Base-by-base conservation (phyloP, 139 green algal species). In the Chlorella sp. region DNA sequence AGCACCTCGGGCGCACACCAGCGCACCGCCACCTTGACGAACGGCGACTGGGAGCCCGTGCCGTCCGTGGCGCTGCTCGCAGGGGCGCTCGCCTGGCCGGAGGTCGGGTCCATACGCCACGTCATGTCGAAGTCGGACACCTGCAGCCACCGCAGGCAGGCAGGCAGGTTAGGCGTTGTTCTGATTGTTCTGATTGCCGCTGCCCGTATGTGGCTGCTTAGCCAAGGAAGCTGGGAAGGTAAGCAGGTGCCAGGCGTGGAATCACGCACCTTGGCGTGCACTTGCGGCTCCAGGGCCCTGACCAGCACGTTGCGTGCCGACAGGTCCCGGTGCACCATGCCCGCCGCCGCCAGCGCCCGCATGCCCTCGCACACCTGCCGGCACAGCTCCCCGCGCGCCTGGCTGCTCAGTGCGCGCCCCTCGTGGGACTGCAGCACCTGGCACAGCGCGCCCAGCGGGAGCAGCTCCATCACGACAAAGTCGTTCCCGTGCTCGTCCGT, bases 221-320 rank as follows among this genome's bases (percentile, higher is more conserved):
- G n/a, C n/a, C n/a, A n/a, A n/a, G n/a, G n/a, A n/a, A n/a, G n/a
- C n/a, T n/a, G n/a, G n/a, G n/a, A n/a, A n/a, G n/a, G n/a, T n/a
- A n/a, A n/a, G n/a, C n/a, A n/a, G n/a, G n/a, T n/a, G n/a, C n/a
- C n/a, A n/a, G n/a, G n/a, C n/a, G n/a, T n/a, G 29, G 24, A 49
- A 50, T 10, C n/a, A 68, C 69, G 20, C 49, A 88, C 84, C 81
- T 89, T 89, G 60, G 88, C 77, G 59, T 82, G 77, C 27, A 88
- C 81, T n/a, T n/a, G n/a, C 3, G 82, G 84, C 33, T 85, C 70
- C 59, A 87, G 20, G 42, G 49, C 67, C 66, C 80, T 33, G 69
- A 89, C 84, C 73, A 89, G 74, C 5, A 89, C 79, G 74, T 89
- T 89, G 14, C 84, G 50, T 2, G 74, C 78, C 20, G 84, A 82